These are phyloP conservation scores for Kwoniella bestiolae DNA, from an alignment of 768 basidiomycete species.

Conservation along the genomic window DNA sequence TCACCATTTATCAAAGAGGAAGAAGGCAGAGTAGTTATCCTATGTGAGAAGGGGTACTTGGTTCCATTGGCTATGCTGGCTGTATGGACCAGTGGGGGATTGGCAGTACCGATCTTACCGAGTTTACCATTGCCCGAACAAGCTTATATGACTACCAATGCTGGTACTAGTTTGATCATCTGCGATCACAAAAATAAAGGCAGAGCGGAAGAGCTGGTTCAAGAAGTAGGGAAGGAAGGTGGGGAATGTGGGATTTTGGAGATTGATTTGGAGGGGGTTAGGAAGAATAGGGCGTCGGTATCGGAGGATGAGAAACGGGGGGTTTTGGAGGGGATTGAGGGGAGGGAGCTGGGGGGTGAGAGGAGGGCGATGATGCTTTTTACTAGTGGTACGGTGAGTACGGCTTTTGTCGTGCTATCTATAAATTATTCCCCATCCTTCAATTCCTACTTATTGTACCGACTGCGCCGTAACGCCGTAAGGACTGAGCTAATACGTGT, in stretches of 20 bases:
- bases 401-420: neutral
- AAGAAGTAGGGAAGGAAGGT: conserved; percentile 13
- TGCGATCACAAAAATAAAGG: conserved; percentile 32
- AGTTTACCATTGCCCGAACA: conserved; percentile 48
- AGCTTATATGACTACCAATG: conserved; percentile 44
- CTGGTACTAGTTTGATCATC: conserved; percentile 35
- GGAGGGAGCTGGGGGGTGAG: conserved; percentile 29
- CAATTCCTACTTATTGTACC: neutral
- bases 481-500: no score
- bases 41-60: conserved; percentile 36
- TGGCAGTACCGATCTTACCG: conserved; percentile 48
- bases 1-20: neutral
- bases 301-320: neutral
- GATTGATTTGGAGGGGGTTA: conserved; percentile 12
- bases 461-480: no score
- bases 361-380: conserved; percentile 45
- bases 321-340: conserved; percentile 2
- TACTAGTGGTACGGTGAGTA: conserved; percentile 43
- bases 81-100: conserved; percentile 39
- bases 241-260: conserved; percentile 6
- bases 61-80: conserved; percentile 29
- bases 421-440: neutral
- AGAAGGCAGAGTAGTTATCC: conserved; percentile 25
- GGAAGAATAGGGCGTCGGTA: neutral
- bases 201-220: conserved; percentile 30